Evolutionary conservation across 1,284 basidiomycete species (phyloP), one percentile per base, ranked within the genome.

Genomic region (Ganoderma leucocontextum): DNA sequence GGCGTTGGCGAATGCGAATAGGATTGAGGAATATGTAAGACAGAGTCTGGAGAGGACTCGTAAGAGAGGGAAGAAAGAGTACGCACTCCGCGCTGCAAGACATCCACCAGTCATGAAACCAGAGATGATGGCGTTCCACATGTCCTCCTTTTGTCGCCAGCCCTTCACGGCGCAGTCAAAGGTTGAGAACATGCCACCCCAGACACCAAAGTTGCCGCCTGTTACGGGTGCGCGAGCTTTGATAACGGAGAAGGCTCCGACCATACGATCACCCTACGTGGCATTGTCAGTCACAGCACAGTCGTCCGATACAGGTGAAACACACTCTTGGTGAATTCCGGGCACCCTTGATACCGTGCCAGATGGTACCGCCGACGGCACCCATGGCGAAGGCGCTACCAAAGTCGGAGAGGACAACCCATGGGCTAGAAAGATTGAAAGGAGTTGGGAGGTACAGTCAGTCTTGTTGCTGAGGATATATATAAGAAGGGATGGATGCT

Each of bases 131-230:
- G 96, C 96, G 80, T 99, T 99, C 96, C 97, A 99, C 63, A 97
- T 95, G 81, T 99, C 98, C 82, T 99, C 98, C 81, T 99, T 99
- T 85, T 99, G 97, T 78, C 98, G 86, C 84, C 91, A 95, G 12
- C 96, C 96, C 82, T 99, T 99, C 72, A 99, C 94, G 1, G 96
- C 95, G 81, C 98, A 99, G 82, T 99, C 98, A 76, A 97, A 99
- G 33, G 95, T 94, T 42, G 95, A 97, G 80, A 97, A 97, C 90
- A 97, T 93, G 74, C 95, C 95, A 80, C 97, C 97, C 97, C 97
- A 99, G 22, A 98, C 92, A 77, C 97, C 97, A 80, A 98, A 98
- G 85, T 98, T 98, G 38, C 97, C 97, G 64, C 97, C 98, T 25
- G 97, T 95, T 36, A 99, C 97, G 3, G 98, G 98, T 66, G 98